Percentiles rank a stretch among this genome's conserved stretches.
Evolutionary conservation across 2,329 filamentous ascomycete species (phyloP).

Genomic region (Alternaria alternata): DNA sequence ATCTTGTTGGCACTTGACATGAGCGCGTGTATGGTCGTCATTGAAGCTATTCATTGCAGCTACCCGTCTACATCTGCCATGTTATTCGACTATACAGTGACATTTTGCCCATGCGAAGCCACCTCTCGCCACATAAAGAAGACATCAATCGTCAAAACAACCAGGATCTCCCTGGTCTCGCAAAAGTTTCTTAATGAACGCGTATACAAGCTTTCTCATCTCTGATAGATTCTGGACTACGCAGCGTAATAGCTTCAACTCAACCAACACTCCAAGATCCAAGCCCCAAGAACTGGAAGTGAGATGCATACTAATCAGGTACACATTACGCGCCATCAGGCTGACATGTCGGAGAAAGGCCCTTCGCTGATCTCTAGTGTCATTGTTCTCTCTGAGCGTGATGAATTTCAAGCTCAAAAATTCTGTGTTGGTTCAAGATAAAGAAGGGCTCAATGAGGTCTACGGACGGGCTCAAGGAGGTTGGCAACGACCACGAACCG

Average conservation of each 20-base stretch:
- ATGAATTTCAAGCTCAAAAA: accelerated
- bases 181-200: neutral
- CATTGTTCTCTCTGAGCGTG: no score
- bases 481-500: no score
- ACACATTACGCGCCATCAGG: no score
- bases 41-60: neutral
- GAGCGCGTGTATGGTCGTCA: neutral
- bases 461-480: no score
- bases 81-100: neutral
- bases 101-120: neutral
- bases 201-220: neutral
- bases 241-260: no score
- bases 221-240: neutral
- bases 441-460: no score
- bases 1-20: neutral
- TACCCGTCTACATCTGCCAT: neutral
- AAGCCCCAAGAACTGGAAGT: neutral
- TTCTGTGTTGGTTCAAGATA: no score
- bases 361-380: no score
- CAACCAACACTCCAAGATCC: no score
- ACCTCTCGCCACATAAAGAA: neutral
- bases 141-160: neutral
- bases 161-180: neutral
- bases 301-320: neutral
- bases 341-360: no score